These are phyloP conservation scores for Blastocladiella emersonii DNA, from an alignment of 371 early-diverging fungal genomes.

Conservation along the genomic window DNA sequence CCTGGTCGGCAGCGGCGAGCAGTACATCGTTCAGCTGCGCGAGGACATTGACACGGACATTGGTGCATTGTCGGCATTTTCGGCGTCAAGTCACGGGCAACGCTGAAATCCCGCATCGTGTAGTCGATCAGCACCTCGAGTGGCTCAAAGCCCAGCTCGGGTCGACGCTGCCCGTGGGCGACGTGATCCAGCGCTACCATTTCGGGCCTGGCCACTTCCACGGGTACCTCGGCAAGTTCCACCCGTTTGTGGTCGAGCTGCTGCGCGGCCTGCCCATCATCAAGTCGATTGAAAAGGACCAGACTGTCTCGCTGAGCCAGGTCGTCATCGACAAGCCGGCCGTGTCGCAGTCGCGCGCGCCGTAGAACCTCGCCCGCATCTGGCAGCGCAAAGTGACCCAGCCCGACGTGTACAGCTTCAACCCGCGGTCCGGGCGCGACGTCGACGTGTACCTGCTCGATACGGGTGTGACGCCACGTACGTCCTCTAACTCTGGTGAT, in stretches of 20 bases:
- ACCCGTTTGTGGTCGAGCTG: neutral
- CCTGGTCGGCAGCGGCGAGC: neutral
- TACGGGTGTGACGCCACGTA: no score
- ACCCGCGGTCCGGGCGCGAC: constrained; percentile 31
- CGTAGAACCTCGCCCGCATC: neutral
- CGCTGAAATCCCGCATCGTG: neutral
- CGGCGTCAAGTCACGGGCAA: neutral
- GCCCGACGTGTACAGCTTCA: constrained; percentile 18
- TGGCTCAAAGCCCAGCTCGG: neutral
- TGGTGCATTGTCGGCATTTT: neutral
- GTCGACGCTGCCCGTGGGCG: neutral
- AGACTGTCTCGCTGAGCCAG: neutral
- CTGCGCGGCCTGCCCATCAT: neutral
- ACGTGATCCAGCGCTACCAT: neutral
- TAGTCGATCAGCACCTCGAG: neutral
- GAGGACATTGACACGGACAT: neutral
- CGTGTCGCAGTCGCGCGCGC: neutral
- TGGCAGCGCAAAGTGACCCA: neutral
- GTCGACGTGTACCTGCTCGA: constrained; percentile 70
- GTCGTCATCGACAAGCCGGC: neutral
- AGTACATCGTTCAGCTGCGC: neutral
- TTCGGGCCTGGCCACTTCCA: neutral
- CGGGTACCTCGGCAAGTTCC: neutral
- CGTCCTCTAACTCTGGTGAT: no score
- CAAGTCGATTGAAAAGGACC: neutral